Conservation (phyloP, 2,329 filamentous ascomycete species). For the Calonectria henricotiae region DNA sequence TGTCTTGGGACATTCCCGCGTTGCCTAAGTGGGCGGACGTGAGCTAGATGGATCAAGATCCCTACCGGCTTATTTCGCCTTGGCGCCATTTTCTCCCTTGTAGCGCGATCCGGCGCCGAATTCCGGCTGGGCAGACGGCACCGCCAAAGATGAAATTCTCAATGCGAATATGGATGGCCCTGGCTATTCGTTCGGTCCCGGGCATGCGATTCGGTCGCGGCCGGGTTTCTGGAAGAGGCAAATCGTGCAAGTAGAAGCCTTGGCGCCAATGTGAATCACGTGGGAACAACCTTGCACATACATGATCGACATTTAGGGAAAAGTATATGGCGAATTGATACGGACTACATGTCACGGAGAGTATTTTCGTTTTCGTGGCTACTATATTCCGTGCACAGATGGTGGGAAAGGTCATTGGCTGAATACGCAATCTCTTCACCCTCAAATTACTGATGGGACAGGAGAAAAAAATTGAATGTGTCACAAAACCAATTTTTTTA, state of each 20-base stretch:
- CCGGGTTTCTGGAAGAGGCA: not conserved
- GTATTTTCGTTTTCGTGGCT: too few relatives aligned
- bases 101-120: not conserved
- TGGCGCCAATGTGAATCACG: too few relatives aligned
- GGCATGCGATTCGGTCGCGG: too few relatives aligned
- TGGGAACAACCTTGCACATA: too few relatives aligned
- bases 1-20: not conserved
- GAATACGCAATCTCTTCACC: too few relatives aligned
- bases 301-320: too few relatives aligned
- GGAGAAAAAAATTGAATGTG: not conserved
- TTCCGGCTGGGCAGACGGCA: not conserved
- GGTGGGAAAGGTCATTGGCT: too few relatives aligned
- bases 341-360: too few relatives aligned
- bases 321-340: too few relatives aligned
- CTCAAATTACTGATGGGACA: not conserved
- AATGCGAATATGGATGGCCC: not conserved
- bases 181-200: not conserved
- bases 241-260: not conserved
- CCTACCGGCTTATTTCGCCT: constrained; percentile 4
- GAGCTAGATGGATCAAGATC: not conserved
- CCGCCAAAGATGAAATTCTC: not conserved
- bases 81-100: not conserved
- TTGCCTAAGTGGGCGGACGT: not conserved
- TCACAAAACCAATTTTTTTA: not conserved
- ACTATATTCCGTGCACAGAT: too few relatives aligned